Evolutionary conservation across 768 basidiomycete genomes (phyloP).

Genomic region (Lepiota venenata): DNA sequence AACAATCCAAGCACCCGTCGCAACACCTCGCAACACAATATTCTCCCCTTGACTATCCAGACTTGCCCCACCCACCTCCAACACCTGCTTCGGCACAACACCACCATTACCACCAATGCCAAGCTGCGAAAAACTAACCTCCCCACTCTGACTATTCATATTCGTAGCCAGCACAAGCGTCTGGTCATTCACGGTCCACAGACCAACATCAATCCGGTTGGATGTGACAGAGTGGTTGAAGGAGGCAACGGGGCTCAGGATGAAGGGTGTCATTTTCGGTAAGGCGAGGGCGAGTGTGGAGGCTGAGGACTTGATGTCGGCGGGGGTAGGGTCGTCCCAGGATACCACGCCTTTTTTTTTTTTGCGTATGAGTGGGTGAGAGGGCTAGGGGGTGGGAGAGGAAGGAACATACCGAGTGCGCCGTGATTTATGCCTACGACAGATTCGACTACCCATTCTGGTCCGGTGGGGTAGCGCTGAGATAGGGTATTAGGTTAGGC

Average conservation of each 20-base stretch:
- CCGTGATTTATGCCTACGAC: slow-evolving; percentile 72
- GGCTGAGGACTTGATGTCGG: slow-evolving; percentile 50
- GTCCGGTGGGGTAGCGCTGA: slow-evolving; percentile 57
- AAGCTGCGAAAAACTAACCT: slow-evolving; percentile 28
- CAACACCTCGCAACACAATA: slow-evolving; percentile 35
- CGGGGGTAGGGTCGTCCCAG: slow-evolving; percentile 51
- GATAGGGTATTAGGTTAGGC: background rate
- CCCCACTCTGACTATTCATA: slow-evolving; percentile 36
- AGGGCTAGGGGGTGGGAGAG: background rate
- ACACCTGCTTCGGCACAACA: slow-evolving; percentile 23
- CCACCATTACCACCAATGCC: slow-evolving; percentile 15
- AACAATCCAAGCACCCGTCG: slow-evolving; percentile 38
- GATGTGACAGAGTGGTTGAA: slow-evolving; percentile 35
- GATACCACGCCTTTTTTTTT: slow-evolving; percentile 38
- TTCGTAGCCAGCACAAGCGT: slow-evolving; percentile 52
- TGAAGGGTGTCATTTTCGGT: slow-evolving; percentile 41
- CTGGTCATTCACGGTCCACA: slow-evolving; percentile 40
- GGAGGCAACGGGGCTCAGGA: slow-evolving; percentile 38
- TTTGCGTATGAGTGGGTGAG: background rate
- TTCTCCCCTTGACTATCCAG: slow-evolving; percentile 21
- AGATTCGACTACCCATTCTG: slow-evolving; percentile 65
- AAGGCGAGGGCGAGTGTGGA: slow-evolving; percentile 46
- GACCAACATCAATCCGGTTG: slow-evolving; percentile 43
- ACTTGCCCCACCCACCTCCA: slow-evolving; percentile 30
- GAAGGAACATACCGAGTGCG: slow-evolving; percentile 41